Percentiles rank a stretch among this genome's conserved stretches.
These are phyloP conservation scores for Thielaviopsis ethacetica DNA, from an alignment of 2,329 filamentous ascomycete genomes.

Conservation along the genomic window DNA sequence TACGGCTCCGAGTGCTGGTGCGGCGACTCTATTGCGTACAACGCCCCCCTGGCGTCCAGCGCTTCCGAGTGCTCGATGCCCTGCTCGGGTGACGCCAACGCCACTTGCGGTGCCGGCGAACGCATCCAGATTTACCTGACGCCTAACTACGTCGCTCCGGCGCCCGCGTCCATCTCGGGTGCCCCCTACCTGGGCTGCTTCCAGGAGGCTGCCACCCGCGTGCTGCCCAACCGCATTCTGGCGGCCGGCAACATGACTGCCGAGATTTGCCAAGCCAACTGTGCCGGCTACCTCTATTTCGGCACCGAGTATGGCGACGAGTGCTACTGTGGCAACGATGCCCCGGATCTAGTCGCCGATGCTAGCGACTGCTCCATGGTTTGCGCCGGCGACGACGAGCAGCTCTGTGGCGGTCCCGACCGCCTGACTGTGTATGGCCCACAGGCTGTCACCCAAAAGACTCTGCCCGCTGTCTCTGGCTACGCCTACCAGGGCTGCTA, in stretches of 20 bases:
- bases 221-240: slow-evolving; percentile 18
- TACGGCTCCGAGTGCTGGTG: slow-evolving; percentile 37
- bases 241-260: slow-evolving; percentile 22
- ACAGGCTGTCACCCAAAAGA: background rate
- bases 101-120: slow-evolving; percentile 26
- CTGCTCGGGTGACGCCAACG: slow-evolving; percentile 23
- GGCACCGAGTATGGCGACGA: slow-evolving; percentile 12
- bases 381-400: slow-evolving; percentile 4
- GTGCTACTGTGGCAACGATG: slow-evolving; percentile 19
- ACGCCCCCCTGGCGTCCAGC: slow-evolving; percentile 16
- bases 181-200: slow-evolving; percentile 18
- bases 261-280: slow-evolving; percentile 23
- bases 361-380: slow-evolving; percentile 14
- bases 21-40: slow-evolving; percentile 24
- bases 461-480: slow-evolving; percentile 7
- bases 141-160: slow-evolving; percentile 15
- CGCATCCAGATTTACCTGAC: slow-evolving; percentile 23
- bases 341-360: slow-evolving; percentile 16
- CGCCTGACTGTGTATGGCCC: slow-evolving; percentile 20
- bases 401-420: slow-evolving; percentile 4
- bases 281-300: slow-evolving; percentile 25
- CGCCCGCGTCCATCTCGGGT: background rate
- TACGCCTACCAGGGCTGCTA: slow-evolving; percentile 26
- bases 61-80: slow-evolving; percentile 22
- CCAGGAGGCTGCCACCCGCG: slow-evolving; percentile 18